Conservation (phyloP, 148 eudicot genomes). For the Pouteria glomerata region DNA sequence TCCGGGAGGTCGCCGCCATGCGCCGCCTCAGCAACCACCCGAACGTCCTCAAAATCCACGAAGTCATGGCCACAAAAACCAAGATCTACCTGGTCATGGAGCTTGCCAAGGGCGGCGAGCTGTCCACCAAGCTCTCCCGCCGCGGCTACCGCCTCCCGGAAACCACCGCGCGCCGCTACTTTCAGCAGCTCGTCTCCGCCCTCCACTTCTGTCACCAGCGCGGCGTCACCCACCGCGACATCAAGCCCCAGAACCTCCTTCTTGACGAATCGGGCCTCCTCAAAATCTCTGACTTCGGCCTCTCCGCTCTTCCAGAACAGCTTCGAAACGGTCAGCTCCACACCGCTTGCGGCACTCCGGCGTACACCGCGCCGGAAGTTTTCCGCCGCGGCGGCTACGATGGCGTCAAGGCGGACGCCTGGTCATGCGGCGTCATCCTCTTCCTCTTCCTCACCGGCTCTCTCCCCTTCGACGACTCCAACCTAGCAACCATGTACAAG, state of each 20-base stretch:
- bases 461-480: conserved; percentile 62
- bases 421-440: conserved; percentile 80
- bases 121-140: conserved; percentile 35
- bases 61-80: conserved; percentile 61
- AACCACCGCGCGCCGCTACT: conserved; percentile 41
- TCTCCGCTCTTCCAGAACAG: conserved; percentile 50
- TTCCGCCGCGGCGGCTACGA: conserved; percentile 53
- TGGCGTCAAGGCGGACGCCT: conserved; percentile 71
- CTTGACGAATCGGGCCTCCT: conserved; percentile 43
- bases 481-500: conserved; percentile 53
- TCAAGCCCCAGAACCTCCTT: conserved; percentile 68
- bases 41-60: conserved; percentile 53
- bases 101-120: conserved; percentile 62
- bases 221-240: conserved; percentile 66
- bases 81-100: conserved; percentile 76
- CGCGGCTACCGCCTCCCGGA: conserved; percentile 40
- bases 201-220: conserved; percentile 58
- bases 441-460: conserved; percentile 53
- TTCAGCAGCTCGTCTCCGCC: conserved; percentile 56
- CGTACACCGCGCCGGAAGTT: conserved; percentile 62
- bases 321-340: conserved; percentile 20
- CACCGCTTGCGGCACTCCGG: conserved; percentile 80
- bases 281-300: conserved; percentile 65
- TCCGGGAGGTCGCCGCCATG: conserved; percentile 68
- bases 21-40: conserved; percentile 58